Base-by-base conservation (phyloP, 345 rosid species). In the Hypericum perforatum region DNA sequence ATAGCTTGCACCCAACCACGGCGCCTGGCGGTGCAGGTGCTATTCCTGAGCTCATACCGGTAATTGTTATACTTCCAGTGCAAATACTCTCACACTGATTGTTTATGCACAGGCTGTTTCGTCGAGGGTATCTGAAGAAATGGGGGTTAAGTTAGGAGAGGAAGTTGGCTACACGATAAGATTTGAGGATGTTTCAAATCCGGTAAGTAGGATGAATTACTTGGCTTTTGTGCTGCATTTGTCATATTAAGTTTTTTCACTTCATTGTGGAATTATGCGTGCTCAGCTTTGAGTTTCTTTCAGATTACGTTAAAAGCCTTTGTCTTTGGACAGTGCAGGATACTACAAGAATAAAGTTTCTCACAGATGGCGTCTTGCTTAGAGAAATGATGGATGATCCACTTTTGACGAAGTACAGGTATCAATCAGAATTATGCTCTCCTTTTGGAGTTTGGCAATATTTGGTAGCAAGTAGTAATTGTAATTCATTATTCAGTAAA, bases 351-450 rank as follows among this genome's bases (percentile, higher is more conserved):
- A 83, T 88, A 53, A 92, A 92, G 60, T 92, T 92, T 77, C 94
- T 88, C 50, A 92, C 96, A 0, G 98, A 88, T 73, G 96, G 96
- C 52, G 90, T 92, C 8, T 70, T 92, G 43, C 84, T 92, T 10
- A 80, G 96, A 70, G 98, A 91, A 72, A 83, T 91, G 96, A 91
- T 91, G 98, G 96, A 81, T 49, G 98, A 91, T 81, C 98, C 96
- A 41, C 92, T 91, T 57, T 80, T 91, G 81, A 81, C 95, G 6
- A 91, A 87, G 63, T 91, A 91, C 53, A 87, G 98, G 98, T 87
- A 77, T 57, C 54, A 42, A 5, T 60, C 74, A 43, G 61, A 48
- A 38, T 40, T 67, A 29, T 48, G 56, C 38, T 39, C 14, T 13
- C 15, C 42, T 41, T 10, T n/a, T 16, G 29, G n/a, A 16, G 45